These are phyloP conservation scores for Plantago coronopus DNA, from an alignment of 305 asterid genomes.

Conservation along the genomic window DNA sequence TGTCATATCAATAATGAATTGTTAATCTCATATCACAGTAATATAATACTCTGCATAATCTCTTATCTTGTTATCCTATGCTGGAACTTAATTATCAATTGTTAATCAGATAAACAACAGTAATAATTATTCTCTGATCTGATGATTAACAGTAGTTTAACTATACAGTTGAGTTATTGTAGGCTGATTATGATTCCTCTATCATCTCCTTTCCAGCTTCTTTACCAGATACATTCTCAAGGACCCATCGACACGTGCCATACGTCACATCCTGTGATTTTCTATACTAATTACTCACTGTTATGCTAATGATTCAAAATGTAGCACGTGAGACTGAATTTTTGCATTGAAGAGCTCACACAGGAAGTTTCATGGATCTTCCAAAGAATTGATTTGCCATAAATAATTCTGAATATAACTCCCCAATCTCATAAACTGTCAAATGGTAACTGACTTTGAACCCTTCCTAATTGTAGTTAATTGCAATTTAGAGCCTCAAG, in stretches of 20 bases:
- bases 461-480: too few relatives aligned
- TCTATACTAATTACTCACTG: conserved; percentile 8
- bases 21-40: not conserved
- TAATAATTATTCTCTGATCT: not conserved
- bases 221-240: conserved; percentile 35
- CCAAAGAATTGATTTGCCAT: too few relatives aligned
- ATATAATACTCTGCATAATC: conserved; percentile 1
- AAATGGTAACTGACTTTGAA: not conserved
- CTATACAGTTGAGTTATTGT: conserved; percentile 19
- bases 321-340: conserved; percentile 22
- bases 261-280: conserved; percentile 19
- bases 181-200: conserved; percentile 39
- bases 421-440: not conserved
- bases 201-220: conserved; percentile 38
- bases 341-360: conserved; percentile 7
- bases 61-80: conserved; percentile 6
- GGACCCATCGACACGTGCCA: conserved; percentile 27
- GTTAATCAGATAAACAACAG: conserved; percentile 4
- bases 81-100: not conserved
- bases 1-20: conserved; percentile 49
- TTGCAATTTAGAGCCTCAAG: too few relatives aligned
- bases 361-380: conserved; percentile 9
- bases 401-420: not conserved
- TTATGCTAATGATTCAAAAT: conserved; percentile 12
- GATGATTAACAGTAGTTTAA: conserved; percentile 4